Conservation (phyloP, 2,329 filamentous ascomycete species). For the Ceratocystis huliohia region DNA sequence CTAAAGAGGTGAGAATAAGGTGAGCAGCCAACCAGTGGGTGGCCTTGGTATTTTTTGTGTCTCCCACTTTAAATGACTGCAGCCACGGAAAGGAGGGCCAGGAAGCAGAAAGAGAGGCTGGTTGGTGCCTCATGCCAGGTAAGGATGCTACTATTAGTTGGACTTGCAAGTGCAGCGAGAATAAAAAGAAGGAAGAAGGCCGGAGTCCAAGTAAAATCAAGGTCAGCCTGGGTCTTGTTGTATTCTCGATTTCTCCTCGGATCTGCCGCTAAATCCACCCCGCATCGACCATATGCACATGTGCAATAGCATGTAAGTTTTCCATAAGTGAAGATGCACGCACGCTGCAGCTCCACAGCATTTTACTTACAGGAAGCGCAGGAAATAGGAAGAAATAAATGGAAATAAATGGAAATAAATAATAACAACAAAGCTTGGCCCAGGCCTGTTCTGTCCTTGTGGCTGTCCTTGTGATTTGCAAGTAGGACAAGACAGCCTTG, state of each 20-base stretch:
- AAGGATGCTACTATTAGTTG: background rate
- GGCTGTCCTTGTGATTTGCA: conserved; percentile 5
- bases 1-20: too few species aligned
- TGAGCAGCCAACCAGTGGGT: too few species aligned
- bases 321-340: background rate
- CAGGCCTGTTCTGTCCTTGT: background rate
- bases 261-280: conserved; percentile 7
- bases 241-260: background rate
- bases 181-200: background rate
- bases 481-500: conserved; percentile 5
- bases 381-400: background rate
- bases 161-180: background rate
- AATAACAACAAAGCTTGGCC: background rate
- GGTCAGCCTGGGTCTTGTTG: background rate
- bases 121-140: background rate
- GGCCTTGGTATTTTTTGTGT: background rate
- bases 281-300: conserved; percentile 1
- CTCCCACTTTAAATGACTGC: background rate
- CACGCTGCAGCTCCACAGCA: background rate
- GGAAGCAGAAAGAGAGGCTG: background rate
- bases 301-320: background rate
- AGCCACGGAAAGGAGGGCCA: background rate
- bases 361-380: background rate
- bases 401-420: background rate
- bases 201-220: background rate